Base-by-base conservation (phyloP, 2,329 filamentous ascomycete genomes). In the Colletotrichum lentis region DNA sequence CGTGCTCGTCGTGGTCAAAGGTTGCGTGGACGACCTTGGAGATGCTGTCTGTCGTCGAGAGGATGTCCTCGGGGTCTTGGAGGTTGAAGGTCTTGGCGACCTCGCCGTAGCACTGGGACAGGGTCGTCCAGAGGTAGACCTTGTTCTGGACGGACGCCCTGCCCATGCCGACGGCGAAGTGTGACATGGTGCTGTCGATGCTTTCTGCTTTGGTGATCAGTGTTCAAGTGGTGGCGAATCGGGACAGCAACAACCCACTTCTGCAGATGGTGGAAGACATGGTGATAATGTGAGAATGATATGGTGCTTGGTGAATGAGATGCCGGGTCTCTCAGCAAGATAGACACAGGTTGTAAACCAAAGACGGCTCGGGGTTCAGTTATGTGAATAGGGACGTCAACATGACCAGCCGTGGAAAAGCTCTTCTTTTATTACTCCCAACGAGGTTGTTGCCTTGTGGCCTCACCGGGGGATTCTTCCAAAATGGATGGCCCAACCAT, bases 1-100 rank as follows among this genome's bases (percentile, higher is more conserved):
- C 74, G 39, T 73, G 73, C 12, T 72, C 73, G 62, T 75, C 73
- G n/a, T 68, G 71, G 69, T 79, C 77, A 68, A 78, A 79, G 69
- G 77, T 74, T 47, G 77, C 73, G 57, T 72, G 63, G 14, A 80
- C 71, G 37, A 79, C 72, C 5, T 71, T 72, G 39, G 72, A 68
- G 61, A 71, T 61, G 54, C 55, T 69, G 14, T 50, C 41, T 14
- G 65, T 59, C 41, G 77, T 72, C 58, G 71, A 67, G 57, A 73
- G 71, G 47, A 78, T 67, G 31, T 69, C 72, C 1, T 65, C 56
- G 14, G 70, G 49, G 35, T 70, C 70, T 14, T 62, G 55, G 27
- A 71, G 8, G 70, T 64, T 56, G 56, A 69, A 71, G 52, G 49
- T 58, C 46, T 52, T 50, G 47, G 52, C 47, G 53, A 71, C 52